These are phyloP conservation scores for Agaricus bisporus DNA, from an alignment of 768 basidiomycete species.

Conservation along the genomic window DNA sequence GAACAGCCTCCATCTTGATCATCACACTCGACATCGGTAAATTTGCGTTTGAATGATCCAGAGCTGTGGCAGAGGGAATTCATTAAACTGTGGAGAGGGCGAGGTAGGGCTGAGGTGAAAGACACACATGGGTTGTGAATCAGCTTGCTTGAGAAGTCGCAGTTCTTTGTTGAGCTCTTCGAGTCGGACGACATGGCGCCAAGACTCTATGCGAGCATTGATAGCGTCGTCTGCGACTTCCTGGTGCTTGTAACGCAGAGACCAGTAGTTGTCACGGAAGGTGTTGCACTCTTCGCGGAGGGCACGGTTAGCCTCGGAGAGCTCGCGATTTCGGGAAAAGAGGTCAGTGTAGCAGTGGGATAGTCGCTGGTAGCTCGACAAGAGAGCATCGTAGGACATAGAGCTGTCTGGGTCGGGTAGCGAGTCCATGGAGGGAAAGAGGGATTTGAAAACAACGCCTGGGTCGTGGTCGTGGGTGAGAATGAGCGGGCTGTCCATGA, in stretches of 20 bases:
- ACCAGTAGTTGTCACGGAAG: slow-evolving; percentile 1
- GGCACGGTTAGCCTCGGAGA: background rate
- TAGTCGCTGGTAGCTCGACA: background rate
- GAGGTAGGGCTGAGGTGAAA: background rate
- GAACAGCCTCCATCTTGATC: background rate
- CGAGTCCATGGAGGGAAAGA: background rate
- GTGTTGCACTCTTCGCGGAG: slow-evolving; percentile 1
- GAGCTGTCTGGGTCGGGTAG: background rate
- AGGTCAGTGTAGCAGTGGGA: slow-evolving; percentile 6
- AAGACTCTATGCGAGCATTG: slow-evolving; percentile 5
- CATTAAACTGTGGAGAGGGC: background rate
- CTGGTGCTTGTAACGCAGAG: slow-evolving; percentile 3
- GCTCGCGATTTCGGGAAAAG: background rate
- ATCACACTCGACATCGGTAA: background rate
- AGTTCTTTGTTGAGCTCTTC: slow-evolving; percentile 9
- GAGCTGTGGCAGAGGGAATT: background rate
- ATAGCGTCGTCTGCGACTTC: slow-evolving; percentile 5
- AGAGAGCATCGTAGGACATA: background rate
- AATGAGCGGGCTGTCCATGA: slow-evolving; percentile 2
- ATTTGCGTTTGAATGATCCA: slow-evolving; percentile 7
- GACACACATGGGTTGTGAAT: slow-evolving; percentile 1
- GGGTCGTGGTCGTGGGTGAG: slow-evolving; percentile 8
- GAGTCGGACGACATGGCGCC: slow-evolving; percentile 7
- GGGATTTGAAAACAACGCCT: slow-evolving; percentile 1
- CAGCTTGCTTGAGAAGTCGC: background rate